Conservation (phyloP, 1,139 yeast genomes). For the Hyphopichia burtonii region DNA sequence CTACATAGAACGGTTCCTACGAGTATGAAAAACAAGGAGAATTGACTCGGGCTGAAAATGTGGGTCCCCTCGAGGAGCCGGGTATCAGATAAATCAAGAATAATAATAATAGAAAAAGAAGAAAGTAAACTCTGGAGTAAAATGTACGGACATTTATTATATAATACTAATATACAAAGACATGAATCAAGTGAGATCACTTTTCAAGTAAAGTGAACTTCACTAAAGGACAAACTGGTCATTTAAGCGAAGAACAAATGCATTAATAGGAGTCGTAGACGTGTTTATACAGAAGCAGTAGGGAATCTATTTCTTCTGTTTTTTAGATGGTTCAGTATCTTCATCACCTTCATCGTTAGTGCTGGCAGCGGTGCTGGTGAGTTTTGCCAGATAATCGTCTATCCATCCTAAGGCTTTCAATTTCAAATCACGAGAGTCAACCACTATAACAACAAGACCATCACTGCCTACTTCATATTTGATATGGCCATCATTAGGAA, state of each 20-base stretch:
- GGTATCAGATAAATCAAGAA: no score
- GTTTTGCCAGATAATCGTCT: slow-evolving; percentile 27
- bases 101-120: no score
- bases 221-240: neutral
- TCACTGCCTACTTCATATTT: slow-evolving; percentile 74
- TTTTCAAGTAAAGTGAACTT: neutral
- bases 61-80: no score
- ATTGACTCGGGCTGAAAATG: no score
- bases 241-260: neutral
- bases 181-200: neutral
- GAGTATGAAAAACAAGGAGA: no score
- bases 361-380: slow-evolving; percentile 7
- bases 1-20: no score
- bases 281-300: no score
- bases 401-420: slow-evolving; percentile 34
- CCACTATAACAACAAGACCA: slow-evolving; percentile 63
- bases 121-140: neutral
- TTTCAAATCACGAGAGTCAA: slow-evolving; percentile 34
- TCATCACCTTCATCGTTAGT: slow-evolving; percentile 10
- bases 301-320: neutral
- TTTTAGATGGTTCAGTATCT: slow-evolving; percentile 6
- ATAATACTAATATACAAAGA: neutral
- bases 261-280: neutral
- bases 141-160: neutral
- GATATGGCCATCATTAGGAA: slow-evolving; percentile 65